phyloP scores from a whole-genome alignment of 768 basidiomycete genomes.

The Russula abietina region DNA sequence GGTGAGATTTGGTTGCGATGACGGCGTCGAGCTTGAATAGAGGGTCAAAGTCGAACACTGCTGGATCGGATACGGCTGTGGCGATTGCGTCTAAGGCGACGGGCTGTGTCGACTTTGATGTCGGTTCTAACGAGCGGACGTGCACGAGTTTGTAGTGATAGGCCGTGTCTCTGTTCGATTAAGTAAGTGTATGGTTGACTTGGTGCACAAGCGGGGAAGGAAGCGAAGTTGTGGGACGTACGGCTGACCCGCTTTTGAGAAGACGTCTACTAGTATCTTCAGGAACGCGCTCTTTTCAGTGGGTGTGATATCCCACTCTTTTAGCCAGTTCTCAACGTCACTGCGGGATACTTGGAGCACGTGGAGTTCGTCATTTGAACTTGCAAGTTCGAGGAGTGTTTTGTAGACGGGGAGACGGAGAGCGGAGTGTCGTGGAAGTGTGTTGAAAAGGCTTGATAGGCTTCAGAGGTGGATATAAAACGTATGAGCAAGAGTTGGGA shows the following conservation, averaged over 20 bases:
- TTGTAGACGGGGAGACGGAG: conserved; percentile 59
- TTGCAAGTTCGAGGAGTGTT: conserved; percentile 54
- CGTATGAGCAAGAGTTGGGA: neutral
- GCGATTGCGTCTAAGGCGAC: conserved; percentile 59
- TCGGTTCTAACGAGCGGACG: conserved; percentile 52
- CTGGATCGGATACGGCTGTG: conserved; percentile 57
- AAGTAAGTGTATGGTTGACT: neutral
- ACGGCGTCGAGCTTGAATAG: conserved; percentile 73
- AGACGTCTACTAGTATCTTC: conserved; percentile 55
- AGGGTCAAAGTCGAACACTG: conserved; percentile 74
- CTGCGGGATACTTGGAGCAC: conserved; percentile 51
- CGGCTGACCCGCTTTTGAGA: conserved; percentile 51
- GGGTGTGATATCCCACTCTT: conserved; percentile 63
- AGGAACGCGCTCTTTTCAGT: conserved; percentile 63
- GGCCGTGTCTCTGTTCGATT: conserved; percentile 42
- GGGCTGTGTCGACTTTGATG: conserved; percentile 44
- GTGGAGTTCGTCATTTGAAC: conserved; percentile 54
- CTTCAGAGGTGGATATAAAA: conserved; percentile 35
- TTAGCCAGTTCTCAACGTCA: conserved; percentile 70
- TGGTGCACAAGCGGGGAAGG: neutral
- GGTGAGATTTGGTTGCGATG: conserved; percentile 57
- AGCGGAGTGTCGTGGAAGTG: conserved; percentile 58
- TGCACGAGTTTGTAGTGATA: conserved; percentile 63
- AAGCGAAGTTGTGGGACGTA: conserved; percentile 35
- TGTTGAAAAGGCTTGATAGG: conserved; percentile 78